Percentiles rank a stretch among this genome's conserved stretches.
These are phyloP conservation scores for Talaromyces liani DNA, from an alignment of 495 filamentous ascomycete genomes.

Conservation along the genomic window DNA sequence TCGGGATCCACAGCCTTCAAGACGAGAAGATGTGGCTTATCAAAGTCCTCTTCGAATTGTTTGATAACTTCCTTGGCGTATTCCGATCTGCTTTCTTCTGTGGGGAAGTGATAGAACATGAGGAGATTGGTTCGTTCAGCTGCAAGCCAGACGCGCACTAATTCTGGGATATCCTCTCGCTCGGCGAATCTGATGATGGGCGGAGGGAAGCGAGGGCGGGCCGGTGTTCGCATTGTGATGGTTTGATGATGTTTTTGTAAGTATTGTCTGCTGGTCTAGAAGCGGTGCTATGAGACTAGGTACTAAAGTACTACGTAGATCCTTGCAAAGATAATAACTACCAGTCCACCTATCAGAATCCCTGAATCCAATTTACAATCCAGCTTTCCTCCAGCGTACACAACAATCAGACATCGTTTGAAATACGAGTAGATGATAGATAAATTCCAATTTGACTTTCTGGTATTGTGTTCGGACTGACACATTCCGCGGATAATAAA, in stretches of 20 bases:
- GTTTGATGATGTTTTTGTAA: background rate
- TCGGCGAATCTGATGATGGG: background rate
- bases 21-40: background rate
- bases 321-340: background rate
- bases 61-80: background rate
- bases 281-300: background rate
- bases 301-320: background rate
- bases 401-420: background rate
- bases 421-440: background rate
- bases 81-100: background rate
- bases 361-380: background rate
- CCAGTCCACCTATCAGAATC: background rate
- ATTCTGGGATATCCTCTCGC: slow-evolving; percentile 1
- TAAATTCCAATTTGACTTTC: background rate
- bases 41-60: background rate
- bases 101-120: slow-evolving; percentile 1
- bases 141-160: background rate
- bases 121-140: background rate
- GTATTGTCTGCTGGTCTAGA: background rate
- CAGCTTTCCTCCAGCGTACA: background rate
- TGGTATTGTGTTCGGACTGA: background rate
- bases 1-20: background rate
- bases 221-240: background rate
- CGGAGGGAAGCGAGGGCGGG: background rate
- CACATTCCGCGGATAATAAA: background rate